Percentiles rank a stretch among this genome's conserved stretches.
Evolutionary conservation across 2,329 filamentous ascomycete genomes (phyloP).

Genomic region (Talaromyces sp.): DNA sequence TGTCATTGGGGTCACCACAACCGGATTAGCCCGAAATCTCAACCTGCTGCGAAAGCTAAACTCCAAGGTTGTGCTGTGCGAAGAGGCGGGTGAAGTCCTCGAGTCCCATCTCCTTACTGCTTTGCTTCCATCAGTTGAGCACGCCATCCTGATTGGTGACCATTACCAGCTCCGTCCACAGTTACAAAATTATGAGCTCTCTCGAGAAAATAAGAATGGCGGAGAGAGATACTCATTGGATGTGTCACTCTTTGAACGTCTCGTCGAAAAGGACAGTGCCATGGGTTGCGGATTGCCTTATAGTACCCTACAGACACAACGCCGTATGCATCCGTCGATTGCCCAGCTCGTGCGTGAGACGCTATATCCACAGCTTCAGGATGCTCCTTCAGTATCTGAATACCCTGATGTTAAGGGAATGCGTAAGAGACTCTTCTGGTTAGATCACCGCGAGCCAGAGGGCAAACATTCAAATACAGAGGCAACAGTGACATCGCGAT

Average conservation of each 20-base stretch:
- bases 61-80: slow-evolving; percentile 43
- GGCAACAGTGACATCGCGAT: slow-evolving; percentile 42
- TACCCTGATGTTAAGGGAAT: slow-evolving; percentile 51
- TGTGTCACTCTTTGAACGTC: slow-evolving; percentile 53
- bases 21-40: slow-evolving; percentile 51
- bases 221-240: slow-evolving; percentile 49
- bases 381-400: slow-evolving; percentile 42
- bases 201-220: slow-evolving; percentile 30
- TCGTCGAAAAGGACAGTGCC: slow-evolving; percentile 36
- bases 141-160: slow-evolving; percentile 47
- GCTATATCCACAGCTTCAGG: slow-evolving; percentile 57
- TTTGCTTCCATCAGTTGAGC: slow-evolving; percentile 43
- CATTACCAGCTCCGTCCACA: slow-evolving; percentile 46
- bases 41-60: slow-evolving; percentile 45
- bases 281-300: slow-evolving; percentile 34
- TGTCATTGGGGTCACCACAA: slow-evolving; percentile 56
- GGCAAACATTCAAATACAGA: slow-evolving; percentile 27
- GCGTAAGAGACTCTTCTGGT: slow-evolving; percentile 52
- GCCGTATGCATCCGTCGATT: slow-evolving; percentile 66
- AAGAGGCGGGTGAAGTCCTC: slow-evolving; percentile 47
- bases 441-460: slow-evolving; percentile 51
- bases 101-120: slow-evolving; percentile 45
- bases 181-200: slow-evolving; percentile 39
- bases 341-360: slow-evolving; percentile 58
- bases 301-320: slow-evolving; percentile 56